Percentiles rank a stretch among this genome's conserved stretches.
phyloP scores from a whole-genome alignment of 139 green algal species.

The Marvania coccoides region DNA sequence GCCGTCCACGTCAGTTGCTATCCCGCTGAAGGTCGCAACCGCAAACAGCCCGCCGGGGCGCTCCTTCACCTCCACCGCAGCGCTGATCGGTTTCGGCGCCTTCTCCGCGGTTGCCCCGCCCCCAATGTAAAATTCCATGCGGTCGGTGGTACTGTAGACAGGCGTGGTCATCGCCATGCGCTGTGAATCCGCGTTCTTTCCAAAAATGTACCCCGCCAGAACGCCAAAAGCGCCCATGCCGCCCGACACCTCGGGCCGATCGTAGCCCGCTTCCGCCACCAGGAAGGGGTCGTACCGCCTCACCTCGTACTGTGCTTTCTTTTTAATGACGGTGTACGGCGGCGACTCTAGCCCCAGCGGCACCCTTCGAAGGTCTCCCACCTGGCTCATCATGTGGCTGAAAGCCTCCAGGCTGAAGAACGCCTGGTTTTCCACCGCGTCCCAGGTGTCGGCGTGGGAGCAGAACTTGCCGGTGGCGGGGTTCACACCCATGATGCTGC shows the following conservation, averaged over 20 bases:
- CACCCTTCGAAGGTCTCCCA: slow-evolving; percentile 2
- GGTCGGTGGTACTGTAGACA: slow-evolving; percentile 29
- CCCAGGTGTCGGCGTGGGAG: slow-evolving; percentile 32
- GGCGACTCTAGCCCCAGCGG: slow-evolving; percentile 29
- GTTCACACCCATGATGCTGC: slow-evolving; percentile 62
- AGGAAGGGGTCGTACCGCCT: slow-evolving; percentile 59
- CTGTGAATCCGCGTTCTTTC: slow-evolving; percentile 47
- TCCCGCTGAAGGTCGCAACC: slow-evolving; percentile 15
- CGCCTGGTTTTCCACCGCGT: slow-evolving; percentile 11
- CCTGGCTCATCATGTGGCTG: slow-evolving; percentile 11
- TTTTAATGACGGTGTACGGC: slow-evolving; percentile 37
- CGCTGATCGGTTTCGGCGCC: background rate
- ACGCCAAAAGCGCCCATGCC: slow-evolving; percentile 42
- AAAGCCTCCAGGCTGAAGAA: slow-evolving; percentile 17
- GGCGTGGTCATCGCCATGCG: slow-evolving; percentile 77
- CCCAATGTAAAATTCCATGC: slow-evolving; percentile 31
- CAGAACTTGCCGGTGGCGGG: slow-evolving; percentile 36
- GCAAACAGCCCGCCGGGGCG: slow-evolving; percentile 22
- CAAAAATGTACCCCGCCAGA: slow-evolving; percentile 81
- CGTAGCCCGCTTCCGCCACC: slow-evolving; percentile 38
- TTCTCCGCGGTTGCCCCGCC: background rate
- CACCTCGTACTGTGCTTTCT: slow-evolving; percentile 59
- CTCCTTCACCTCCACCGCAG: background rate
- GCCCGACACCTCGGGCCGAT: background rate
- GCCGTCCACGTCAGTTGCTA: background rate